These are phyloP conservation scores for Trypanosomatidae sp. DNA, from an alignment of 208 protist species.

Conservation along the genomic window DNA sequence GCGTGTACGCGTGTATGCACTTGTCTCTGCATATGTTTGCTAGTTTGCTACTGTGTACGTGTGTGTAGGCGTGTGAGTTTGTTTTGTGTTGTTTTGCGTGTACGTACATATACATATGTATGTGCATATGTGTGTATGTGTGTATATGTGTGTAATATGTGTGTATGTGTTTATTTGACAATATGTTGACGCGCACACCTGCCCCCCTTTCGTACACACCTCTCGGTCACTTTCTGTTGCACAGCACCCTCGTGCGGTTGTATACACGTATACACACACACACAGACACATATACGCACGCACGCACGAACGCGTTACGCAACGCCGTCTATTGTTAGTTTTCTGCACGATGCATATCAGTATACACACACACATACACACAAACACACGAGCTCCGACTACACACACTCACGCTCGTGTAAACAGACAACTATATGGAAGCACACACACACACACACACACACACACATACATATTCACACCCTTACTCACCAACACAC, in stretches of 20 bases:
- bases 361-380: too few species aligned
- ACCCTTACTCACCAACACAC: not conserved
- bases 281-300: not conserved
- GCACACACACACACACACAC: not conserved
- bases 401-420: too few species aligned
- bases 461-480: not conserved
- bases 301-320: not conserved
- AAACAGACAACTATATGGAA: not conserved
- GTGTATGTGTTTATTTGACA: too few species aligned
- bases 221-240: too few species aligned
- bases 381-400: too few species aligned
- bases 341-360: too few species aligned
- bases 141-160: not conserved
- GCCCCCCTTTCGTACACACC: too few species aligned
- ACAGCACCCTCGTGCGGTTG: too few species aligned
- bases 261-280: too few species aligned
- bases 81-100: not conserved
- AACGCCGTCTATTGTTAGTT: not conserved
- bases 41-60: not conserved
- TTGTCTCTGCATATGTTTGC: not conserved
- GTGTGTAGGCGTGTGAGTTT: not conserved
- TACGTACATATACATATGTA: slow-evolving; percentile 1
- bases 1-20: not conserved
- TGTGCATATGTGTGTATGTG: not conserved
- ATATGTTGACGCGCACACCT: too few species aligned